These are phyloP conservation scores for Aspergillus versicolor DNA, from an alignment of 2,329 filamentous ascomycete species.

Conservation along the genomic window DNA sequence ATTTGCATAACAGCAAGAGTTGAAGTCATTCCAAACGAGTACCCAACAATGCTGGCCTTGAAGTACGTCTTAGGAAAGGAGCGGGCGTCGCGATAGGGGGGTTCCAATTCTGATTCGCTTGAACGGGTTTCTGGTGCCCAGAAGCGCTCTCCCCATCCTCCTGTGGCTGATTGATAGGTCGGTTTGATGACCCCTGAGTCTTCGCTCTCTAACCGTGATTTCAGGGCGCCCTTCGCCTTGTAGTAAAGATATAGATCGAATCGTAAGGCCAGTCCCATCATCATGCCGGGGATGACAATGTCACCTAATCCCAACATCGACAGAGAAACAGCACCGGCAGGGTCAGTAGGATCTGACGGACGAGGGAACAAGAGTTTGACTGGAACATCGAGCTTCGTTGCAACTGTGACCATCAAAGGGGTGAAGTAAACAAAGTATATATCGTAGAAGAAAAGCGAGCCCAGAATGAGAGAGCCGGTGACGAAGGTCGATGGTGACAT, in stretches of 20 bases:
- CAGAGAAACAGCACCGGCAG: constrained; percentile 42
- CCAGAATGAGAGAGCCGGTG: constrained; percentile 75
- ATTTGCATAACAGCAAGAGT: constrained; percentile 76
- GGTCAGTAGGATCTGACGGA: constrained; percentile 52
- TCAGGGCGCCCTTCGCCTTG: constrained; percentile 59
- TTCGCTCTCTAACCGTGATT: constrained; percentile 22
- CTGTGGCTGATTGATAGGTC: constrained; percentile 57
- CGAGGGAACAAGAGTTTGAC: constrained; percentile 86
- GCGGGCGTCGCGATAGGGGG: constrained; percentile 39
- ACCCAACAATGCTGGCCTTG: constrained; percentile 71
- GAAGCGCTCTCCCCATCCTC: constrained; percentile 78
- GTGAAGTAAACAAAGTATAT: constrained; percentile 67
- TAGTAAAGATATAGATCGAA: constrained; percentile 90
- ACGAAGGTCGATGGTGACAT: constrained; percentile 86
- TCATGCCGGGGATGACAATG: constrained; percentile 86
- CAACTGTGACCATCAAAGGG: constrained; percentile 61
- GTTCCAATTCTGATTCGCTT: constrained; percentile 30
- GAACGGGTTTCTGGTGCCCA: constrained; percentile 58
- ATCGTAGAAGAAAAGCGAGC: constrained; percentile 87
- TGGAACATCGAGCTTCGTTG: constrained; percentile 83
- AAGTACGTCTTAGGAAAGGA: constrained; percentile 85
- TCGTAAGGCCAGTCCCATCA: constrained; percentile 83
- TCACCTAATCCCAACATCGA: constrained; percentile 93
- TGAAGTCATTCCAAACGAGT: constrained; percentile 71
- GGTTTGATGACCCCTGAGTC: constrained; percentile 29